A percentile compares a stretch with the other conserved stretches of the same genome.
Conservation (phyloP, 192 early-diverging fungal species). For the Rhizophagus prolifer region DNA sequence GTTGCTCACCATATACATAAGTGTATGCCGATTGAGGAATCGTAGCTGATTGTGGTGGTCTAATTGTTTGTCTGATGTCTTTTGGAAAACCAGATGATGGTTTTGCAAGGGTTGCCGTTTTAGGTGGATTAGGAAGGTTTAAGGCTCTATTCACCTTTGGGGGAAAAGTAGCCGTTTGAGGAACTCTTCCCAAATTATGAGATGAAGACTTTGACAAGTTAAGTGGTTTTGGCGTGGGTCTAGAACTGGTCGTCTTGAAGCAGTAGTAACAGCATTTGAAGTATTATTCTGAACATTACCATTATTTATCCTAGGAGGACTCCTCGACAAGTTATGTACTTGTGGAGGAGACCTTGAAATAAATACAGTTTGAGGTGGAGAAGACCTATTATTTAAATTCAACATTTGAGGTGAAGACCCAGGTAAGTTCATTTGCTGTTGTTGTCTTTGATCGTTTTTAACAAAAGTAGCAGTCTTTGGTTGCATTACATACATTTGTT, state of each 20-base stretch:
- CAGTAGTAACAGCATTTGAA: not conserved
- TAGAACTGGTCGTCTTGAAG: not conserved
- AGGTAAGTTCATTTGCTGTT: slow-evolving; percentile 19
- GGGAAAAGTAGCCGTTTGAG: slow-evolving; percentile 33
- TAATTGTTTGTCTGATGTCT: slow-evolving; percentile 7
- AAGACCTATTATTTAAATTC: not conserved
- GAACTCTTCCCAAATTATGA: slow-evolving; percentile 20
- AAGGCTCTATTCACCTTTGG: slow-evolving; percentile 27
- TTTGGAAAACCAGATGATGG: slow-evolving; percentile 25
- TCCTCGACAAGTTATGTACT: not conserved
- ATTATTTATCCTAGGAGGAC: slow-evolving; percentile 19
- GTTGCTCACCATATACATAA: slow-evolving; percentile 13
- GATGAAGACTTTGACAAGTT: slow-evolving; percentile 28
- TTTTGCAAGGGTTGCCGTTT: slow-evolving; percentile 28
- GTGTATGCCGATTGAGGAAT: slow-evolving; percentile 6
- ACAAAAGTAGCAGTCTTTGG: not conserved
- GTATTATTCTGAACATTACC: not conserved
- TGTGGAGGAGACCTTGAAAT: slow-evolving; percentile 23
- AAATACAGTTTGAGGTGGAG: not conserved
- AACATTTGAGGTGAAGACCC: slow-evolving; percentile 12
- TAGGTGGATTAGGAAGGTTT: slow-evolving; percentile 29
- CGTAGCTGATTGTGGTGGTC: slow-evolving; percentile 3
- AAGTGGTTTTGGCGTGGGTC: slow-evolving; percentile 27
- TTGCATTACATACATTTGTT: slow-evolving; percentile 2
- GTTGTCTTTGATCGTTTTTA: not conserved